Conservation (phyloP, 495 filamentous ascomycete species). For the Beverwykella pulmonaria region DNA sequence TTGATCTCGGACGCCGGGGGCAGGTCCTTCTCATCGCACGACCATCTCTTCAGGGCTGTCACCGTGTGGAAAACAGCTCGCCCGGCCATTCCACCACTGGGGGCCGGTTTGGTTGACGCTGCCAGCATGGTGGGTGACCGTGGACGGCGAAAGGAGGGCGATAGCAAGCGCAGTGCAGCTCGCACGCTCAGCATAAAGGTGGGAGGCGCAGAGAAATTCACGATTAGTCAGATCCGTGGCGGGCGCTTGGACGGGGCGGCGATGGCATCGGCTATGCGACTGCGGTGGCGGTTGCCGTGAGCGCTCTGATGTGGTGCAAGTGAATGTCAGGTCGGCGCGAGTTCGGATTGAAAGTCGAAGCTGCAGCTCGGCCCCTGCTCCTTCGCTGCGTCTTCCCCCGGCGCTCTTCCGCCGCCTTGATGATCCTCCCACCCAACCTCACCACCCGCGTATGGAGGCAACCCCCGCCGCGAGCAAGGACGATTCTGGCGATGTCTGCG, state of each 20-base stretch:
- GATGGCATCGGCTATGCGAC: no score
- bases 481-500: conserved; percentile 49
- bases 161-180: background rate
- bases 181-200: conserved; percentile 6
- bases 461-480: conserved; percentile 7
- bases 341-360: background rate
- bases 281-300: no score
- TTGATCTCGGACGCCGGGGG: conserved; percentile 72
- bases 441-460: conserved; percentile 27
- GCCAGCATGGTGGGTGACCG: conserved; percentile 11
- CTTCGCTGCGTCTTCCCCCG: no score
- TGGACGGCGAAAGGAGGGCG: conserved; percentile 6
- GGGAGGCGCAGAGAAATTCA: background rate
- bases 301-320: background rate
- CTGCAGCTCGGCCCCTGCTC: background rate
- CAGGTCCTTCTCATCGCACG: conserved; percentile 68
- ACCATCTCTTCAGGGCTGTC: conserved; percentile 81
- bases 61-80: conserved; percentile 54
- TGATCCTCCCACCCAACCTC: background rate
- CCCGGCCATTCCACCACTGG: conserved; percentile 8
- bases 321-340: background rate
- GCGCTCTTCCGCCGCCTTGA: background rate
- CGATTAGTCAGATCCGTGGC: background rate
- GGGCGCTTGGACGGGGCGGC: background rate
- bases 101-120: conserved; percentile 9